Base-by-base conservation (phyloP, 2,329 filamentous ascomycete species). In the Alternaria sp. region DNA sequence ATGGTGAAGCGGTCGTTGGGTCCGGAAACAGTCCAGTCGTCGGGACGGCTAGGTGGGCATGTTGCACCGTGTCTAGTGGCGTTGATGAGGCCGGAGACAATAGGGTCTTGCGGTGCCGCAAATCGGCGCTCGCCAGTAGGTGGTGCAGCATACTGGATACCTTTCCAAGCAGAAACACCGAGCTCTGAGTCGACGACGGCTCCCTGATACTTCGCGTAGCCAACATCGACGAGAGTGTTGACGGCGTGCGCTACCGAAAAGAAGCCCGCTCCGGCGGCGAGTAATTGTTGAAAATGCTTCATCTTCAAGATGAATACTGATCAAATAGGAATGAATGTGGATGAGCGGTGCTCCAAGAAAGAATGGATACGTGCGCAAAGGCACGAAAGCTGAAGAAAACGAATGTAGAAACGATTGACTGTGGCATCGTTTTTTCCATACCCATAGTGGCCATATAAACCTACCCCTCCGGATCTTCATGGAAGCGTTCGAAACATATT, bases 111-210 rank as follows among this genome's bases (percentile, higher is more conserved):
- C 0, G 91, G 90, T 7, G 87, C 86, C 58, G 83, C 81, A 70
- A 93, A 94, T 26, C 91, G 84, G 61, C 91, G 73, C 6, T 85
- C 68, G 1, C 88, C 89, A 2, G 90, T 57, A 0, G 91, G 91
- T 14, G 91, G 82, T 5, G 89, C 88, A 1, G 90, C 91, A 78
- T 87, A 94, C 51, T 90, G 86, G 47, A 94, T 86, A 1, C 90
- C 91, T 9, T 92, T 83, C 89, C 90, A 94, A 75, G 90, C 84
- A 1, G 85, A 88, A 36, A 91, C 80, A 1, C 87, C 88, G 63
- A 86, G 85, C 30, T 51, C 16, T 1, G 60, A 36, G 0, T 78
- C 65, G 1, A 84, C 79, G 1, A 80, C 71, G 1, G 79, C 73
- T n/a, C 91, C 91, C 55, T 82, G 75, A 70, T 92, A 92, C 18